A percentile compares a stretch with the other conserved stretches of the same genome.
Evolutionary conservation across 495 filamentous ascomycete species (phyloP).

Genomic region (Podospora didyma): DNA sequence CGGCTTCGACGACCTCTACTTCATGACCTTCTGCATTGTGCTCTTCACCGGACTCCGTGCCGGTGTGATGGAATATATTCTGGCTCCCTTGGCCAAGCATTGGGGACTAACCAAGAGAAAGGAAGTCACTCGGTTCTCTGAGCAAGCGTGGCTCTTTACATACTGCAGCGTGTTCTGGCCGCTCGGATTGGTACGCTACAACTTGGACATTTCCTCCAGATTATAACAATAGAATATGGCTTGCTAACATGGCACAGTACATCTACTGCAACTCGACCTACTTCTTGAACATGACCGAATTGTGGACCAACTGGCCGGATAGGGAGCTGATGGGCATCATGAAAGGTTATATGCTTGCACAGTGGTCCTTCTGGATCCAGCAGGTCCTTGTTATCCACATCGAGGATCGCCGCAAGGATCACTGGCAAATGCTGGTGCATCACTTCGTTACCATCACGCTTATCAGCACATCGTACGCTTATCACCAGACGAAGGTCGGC

Average conservation of each 20-base stretch:
- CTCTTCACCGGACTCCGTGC: conserved; percentile 78
- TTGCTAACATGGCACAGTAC: conserved; percentile 48
- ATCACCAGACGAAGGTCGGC: conserved; percentile 74
- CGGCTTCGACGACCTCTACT: conserved; percentile 70
- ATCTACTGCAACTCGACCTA: conserved; percentile 68
- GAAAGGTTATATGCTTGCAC: conserved; percentile 84
- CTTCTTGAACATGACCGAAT: conserved; percentile 64
- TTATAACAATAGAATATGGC: too few relatives aligned
- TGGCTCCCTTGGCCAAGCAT: conserved; percentile 62
- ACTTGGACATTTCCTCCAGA: too few relatives aligned
- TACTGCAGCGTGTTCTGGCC: not conserved
- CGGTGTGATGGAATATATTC: conserved; percentile 71
- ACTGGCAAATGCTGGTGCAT: conserved; percentile 86
- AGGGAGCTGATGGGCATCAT: conserved; percentile 61
- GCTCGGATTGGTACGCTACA: not conserved
- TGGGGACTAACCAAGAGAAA: conserved; percentile 66
- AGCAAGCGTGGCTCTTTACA: not conserved
- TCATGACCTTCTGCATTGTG: conserved; percentile 71
- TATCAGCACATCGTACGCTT: conserved; percentile 70
- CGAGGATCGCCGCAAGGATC: conserved; percentile 82
- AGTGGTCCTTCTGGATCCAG: conserved; percentile 85
- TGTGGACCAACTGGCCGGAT: conserved; percentile 77
- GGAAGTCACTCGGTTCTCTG: conserved; percentile 59
- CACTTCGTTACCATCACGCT: conserved; percentile 79
- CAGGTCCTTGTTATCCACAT: conserved; percentile 87